Evolutionary conservation across 495 filamentous ascomycete species (phyloP), one percentile per base, ranked within the genome.

Genomic region (Aspergillus sparsus): DNA sequence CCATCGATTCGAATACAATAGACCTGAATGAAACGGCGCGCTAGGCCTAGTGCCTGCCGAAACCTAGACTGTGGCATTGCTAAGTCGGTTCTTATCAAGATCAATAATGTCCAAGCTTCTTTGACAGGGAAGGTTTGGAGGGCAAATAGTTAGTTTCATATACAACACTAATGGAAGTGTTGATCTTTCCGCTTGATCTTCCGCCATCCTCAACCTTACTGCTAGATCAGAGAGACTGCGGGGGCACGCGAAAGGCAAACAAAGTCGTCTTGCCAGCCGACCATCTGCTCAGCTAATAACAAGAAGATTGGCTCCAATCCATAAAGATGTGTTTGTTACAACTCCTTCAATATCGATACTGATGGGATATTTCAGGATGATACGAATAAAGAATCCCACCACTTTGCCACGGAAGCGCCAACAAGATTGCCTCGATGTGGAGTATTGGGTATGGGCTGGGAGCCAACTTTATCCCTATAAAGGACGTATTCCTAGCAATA

Each of bases 21-120:
- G 49, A 35, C 2, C 9, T 6, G 49, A 13, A 15, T 36, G 6
- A 6, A 35, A 52, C 49, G 31, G 21, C 49, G 35, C n/a, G 49
- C 49, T 12, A 33, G 49, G 9, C 49, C 33, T 35, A 52, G 33
- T 31, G 31, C 31, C 31, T 52, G 49, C 31, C 31, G 36, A n/a
- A 52, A 36, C 7, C 16, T 52, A 10, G 5, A 35, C 49, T 52
- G 36, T 52, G 49, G 49, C 49, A 16, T 9, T 36, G 31, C 49
- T 36, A 9, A 52, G 49, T 52, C 49, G 49, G 49, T 52, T 35
- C 49, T 52, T 9, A 31, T 52, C 21, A 52, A 52, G 49, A 36
- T 52, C 15, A 31, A 52, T 36, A 36, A 36, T 35, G 49, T 52
- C 32, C 27, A 52, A 7, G 49, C 49, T 52, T 52, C 31, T 52